Conservation (phyloP, 2,329 filamentous ascomycete genomes). For the Fusarium tjaetaba region DNA sequence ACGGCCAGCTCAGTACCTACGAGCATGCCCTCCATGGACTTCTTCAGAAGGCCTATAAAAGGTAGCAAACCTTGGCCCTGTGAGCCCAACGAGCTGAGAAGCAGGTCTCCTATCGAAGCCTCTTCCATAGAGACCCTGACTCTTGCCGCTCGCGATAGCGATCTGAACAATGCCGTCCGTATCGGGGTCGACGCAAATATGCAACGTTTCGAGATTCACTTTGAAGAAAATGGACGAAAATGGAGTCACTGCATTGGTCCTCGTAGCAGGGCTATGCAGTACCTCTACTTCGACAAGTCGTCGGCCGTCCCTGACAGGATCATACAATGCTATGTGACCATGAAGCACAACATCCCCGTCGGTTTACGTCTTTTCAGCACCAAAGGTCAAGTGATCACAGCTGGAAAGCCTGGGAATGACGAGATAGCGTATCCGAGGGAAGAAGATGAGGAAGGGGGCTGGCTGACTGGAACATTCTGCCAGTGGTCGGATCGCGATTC, state of each 20-base stretch:
- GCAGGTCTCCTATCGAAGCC: background rate
- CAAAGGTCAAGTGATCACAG: background rate
- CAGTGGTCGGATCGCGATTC: background rate
- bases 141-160: background rate
- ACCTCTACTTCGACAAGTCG: background rate
- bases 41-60: background rate
- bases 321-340: background rate
- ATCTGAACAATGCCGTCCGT: rapidly evolving
- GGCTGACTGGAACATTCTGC: background rate
- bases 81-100: background rate
- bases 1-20: too few species aligned
- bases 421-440: rapidly evolving
- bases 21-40: background rate
- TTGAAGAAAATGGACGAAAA: background rate
- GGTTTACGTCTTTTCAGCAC: background rate
- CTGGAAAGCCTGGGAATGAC: rapidly evolving
- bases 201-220: background rate
- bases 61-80: background rate
- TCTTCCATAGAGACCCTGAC: background rate
- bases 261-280: background rate
- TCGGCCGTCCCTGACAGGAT: background rate
- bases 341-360: rapidly evolving
- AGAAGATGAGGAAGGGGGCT: background rate
- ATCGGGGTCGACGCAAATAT: background rate
- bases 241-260: background rate